A percentile compares a stretch with the other conserved stretches of the same genome.
phyloP scores from a whole-genome alignment of 2,329 filamentous ascomycete species.

The Trichothecium roseum region DNA sequence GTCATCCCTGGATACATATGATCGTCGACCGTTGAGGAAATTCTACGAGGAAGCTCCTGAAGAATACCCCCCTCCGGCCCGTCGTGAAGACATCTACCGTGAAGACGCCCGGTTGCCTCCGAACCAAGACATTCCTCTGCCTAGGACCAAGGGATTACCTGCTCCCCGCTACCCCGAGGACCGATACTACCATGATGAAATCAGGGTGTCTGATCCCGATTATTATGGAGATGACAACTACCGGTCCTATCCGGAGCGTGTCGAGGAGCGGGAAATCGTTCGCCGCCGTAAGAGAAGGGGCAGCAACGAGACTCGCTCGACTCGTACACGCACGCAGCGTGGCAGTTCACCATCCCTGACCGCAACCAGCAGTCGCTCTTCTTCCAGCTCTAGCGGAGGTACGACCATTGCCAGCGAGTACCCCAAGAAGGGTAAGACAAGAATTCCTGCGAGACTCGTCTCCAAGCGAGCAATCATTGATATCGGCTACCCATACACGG shows the following conservation, averaged over 20 bases:
- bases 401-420: constrained; percentile 51
- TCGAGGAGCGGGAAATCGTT: constrained; percentile 53
- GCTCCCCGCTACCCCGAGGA: constrained; percentile 47
- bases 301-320: constrained; percentile 19
- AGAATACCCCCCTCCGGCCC: constrained; percentile 51
- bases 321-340: constrained; percentile 25
- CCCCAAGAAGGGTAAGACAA: constrained; percentile 79
- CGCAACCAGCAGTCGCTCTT: constrained; percentile 30
- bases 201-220: constrained; percentile 56
- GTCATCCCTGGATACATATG: constrained; percentile 84
- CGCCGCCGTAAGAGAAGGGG: constrained; percentile 31
- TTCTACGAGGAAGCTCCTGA: constrained; percentile 40
- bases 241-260: constrained; percentile 46
- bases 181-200: constrained; percentile 48
- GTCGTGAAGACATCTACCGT: constrained; percentile 32
- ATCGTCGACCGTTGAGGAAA: constrained; percentile 52
- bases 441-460: constrained; percentile 72
- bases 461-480: constrained; percentile 74
- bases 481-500: constrained; percentile 74
- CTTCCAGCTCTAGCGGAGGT: constrained; percentile 35
- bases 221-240: constrained; percentile 64
- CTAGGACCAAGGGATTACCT: constrained; percentile 39
- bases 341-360: constrained; percentile 34
- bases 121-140: constrained; percentile 57
- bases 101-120: constrained; percentile 33